Conservation (phyloP, 2,329 filamentous ascomycete genomes). For the Graphilbum sp. region DNA sequence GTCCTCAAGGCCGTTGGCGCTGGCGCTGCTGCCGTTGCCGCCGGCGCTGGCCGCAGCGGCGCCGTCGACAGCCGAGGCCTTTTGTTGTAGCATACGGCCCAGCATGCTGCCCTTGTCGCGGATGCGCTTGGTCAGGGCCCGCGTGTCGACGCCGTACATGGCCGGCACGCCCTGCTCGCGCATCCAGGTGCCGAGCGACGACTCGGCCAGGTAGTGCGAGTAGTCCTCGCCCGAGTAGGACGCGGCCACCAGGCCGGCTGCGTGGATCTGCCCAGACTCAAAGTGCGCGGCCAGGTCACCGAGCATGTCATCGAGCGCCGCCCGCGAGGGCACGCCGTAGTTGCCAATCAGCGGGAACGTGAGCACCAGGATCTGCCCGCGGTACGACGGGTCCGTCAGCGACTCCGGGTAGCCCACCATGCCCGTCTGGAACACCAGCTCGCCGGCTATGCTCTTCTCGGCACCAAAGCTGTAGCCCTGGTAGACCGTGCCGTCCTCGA, state of each 20-base stretch:
- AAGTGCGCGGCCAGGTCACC: conserved; percentile 82
- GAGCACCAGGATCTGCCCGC: conserved; percentile 87
- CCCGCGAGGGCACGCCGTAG: conserved; percentile 86
- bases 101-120: conserved; percentile 92
- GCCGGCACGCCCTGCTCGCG: conserved; percentile 91
- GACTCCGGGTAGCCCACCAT: conserved; percentile 99
- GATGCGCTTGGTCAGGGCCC: conserved; percentile 86
- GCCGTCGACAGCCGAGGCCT: conserved; percentile 18
- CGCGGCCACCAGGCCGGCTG: conserved; percentile 78
- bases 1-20: background rate
- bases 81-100: conserved; percentile 70
- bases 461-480: conserved; percentile 95
- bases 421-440: conserved; percentile 97
- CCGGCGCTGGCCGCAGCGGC: conserved; percentile 6
- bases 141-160: conserved; percentile 88
- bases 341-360: conserved; percentile 94
- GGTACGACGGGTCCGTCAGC: conserved; percentile 73
- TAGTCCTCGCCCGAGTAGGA: conserved; percentile 90
- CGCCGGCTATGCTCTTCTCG: conserved; percentile 82
- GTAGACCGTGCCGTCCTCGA: conserved; percentile 80
- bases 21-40: background rate
- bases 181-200: conserved; percentile 84
- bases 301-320: conserved; percentile 70
- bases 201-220: conserved; percentile 83
- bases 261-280: conserved; percentile 82